phyloP scores from a whole-genome alignment of 2,329 filamentous ascomycete species.

The Fusarium pseudograminearum region DNA sequence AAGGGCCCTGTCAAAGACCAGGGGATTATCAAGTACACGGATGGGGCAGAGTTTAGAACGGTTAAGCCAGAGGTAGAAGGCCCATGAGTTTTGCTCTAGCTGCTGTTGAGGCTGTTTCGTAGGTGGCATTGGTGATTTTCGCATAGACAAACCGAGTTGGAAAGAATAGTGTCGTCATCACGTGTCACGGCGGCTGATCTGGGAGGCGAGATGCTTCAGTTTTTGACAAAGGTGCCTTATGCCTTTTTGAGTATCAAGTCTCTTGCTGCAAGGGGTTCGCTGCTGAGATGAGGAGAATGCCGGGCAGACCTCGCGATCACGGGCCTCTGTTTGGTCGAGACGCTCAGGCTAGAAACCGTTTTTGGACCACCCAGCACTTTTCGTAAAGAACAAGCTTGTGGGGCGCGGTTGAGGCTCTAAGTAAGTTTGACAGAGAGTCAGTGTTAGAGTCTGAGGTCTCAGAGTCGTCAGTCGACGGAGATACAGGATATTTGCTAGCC shows the following conservation, averaged over 20 bases:
- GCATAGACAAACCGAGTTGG: slow-evolving; percentile 22
- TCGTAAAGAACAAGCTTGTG: slow-evolving; percentile 10
- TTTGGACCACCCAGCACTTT: neutral
- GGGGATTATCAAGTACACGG: neutral
- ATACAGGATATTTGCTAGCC: slow-evolving; percentile 12
- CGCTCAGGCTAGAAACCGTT: slow-evolving; percentile 3
- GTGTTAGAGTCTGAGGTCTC: neutral
- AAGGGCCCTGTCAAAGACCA: neutral
- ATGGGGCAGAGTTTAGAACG: slow-evolving; percentile 22
- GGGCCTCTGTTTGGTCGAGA: slow-evolving; percentile 36
- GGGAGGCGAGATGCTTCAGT: slow-evolving; percentile 19
- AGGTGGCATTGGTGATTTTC: slow-evolving; percentile 36
- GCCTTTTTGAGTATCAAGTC: slow-evolving; percentile 14
- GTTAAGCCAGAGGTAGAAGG: slow-evolving; percentile 12
- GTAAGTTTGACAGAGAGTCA: slow-evolving; percentile 6
- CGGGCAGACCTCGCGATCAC: slow-evolving; percentile 21
- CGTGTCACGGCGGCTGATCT: slow-evolving; percentile 38
- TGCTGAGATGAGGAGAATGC: slow-evolving; percentile 27
- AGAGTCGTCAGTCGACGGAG: neutral
- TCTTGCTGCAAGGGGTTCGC: slow-evolving; percentile 18
- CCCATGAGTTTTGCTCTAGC: neutral
- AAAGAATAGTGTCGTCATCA: slow-evolving; percentile 41
- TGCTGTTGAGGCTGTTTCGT: slow-evolving; percentile 11
- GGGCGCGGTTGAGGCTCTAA: slow-evolving; percentile 32
- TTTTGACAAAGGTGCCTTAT: neutral